Evolutionary conservation across 129 eudicot species (phyloP).

Genomic region (Lonicera japonica): DNA sequence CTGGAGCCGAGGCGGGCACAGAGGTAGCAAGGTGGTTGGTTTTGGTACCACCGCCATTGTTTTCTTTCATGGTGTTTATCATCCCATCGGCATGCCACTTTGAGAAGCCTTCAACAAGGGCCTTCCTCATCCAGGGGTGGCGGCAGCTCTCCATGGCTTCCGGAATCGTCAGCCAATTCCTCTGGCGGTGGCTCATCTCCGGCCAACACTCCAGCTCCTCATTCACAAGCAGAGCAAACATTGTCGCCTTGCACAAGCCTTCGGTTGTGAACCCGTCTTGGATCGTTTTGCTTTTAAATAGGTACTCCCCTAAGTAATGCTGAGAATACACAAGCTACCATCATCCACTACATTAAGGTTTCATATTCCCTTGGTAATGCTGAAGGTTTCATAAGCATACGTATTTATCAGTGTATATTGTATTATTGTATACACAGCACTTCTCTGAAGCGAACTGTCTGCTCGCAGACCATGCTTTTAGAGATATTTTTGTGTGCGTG

Average conservation of each 20-base stretch:
- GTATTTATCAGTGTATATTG: too few relatives aligned
- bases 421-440: too few relatives aligned
- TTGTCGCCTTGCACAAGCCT: constrained; percentile 87
- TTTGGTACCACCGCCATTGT: neutral
- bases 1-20: constrained; percentile 7
- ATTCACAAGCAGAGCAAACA: constrained; percentile 80
- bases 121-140: constrained; percentile 78
- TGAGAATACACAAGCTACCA: constrained; percentile 19
- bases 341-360: too few relatives aligned
- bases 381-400: too few relatives aligned
- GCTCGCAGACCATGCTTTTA: too few relatives aligned
- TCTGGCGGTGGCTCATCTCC: constrained; percentile 60
- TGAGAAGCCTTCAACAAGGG: constrained; percentile 58
- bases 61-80: constrained; percentile 40
- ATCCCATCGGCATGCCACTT: constrained; percentile 57
- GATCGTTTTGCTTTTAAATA: constrained; percentile 89
- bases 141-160: constrained; percentile 74
- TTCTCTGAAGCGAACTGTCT: too few relatives aligned
- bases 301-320: constrained; percentile 72
- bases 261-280: constrained; percentile 88
- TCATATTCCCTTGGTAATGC: too few relatives aligned
- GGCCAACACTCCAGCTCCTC: constrained; percentile 93
- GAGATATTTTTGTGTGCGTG: too few relatives aligned
- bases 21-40: constrained; percentile 9
- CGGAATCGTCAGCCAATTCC: constrained; percentile 74